A percentile compares a stretch with the other conserved stretches of the same genome.
Evolutionary conservation across 1,139 yeast species (phyloP).

Genomic region (Diutina scorzettiae): DNA sequence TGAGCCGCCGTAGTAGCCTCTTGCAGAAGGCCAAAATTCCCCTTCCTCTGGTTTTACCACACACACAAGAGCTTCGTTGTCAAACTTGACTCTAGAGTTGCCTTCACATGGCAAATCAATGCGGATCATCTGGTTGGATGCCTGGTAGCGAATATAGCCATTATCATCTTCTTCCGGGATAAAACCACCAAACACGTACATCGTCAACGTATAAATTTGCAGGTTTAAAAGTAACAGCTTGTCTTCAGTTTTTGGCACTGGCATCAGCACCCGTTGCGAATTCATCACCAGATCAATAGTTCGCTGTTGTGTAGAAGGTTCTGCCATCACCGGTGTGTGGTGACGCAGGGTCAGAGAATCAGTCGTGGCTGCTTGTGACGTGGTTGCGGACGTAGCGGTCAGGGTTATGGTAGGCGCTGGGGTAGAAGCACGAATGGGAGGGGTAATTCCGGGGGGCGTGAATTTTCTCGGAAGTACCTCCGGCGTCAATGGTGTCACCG

Average conservation of each 20-base stretch:
- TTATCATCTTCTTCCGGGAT: slow-evolving; percentile 10
- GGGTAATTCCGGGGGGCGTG: not conserved
- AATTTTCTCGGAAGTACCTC: not conserved
- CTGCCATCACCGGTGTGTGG: not conserved
- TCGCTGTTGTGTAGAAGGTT: not conserved
- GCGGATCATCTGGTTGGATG: slow-evolving; percentile 25
- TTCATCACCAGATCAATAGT: slow-evolving; percentile 9
- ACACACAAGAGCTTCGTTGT: slow-evolving; percentile 16
- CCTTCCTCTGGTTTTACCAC: slow-evolving; percentile 8
- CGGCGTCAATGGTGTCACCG: not conserved
- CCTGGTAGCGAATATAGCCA: slow-evolving; percentile 16
- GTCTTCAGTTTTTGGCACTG: not conserved
- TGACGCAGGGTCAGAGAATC: not conserved
- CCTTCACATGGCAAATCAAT: slow-evolving; percentile 21
- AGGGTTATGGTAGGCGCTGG: not conserved
- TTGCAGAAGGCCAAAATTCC: slow-evolving; percentile 21
- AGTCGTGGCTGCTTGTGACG: not conserved
- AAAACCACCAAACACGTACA: slow-evolving; percentile 35
- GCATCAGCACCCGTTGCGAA: slow-evolving; percentile 9
- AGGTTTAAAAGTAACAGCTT: not conserved
- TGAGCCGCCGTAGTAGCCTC: slow-evolving; percentile 31
- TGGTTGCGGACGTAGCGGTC: not conserved
- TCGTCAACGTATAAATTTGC: slow-evolving; percentile 4
- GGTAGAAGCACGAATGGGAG: not conserved
- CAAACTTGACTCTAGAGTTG: slow-evolving; percentile 11